Base-by-base conservation (phyloP, 768 basidiomycete genomes). In the Boletus huronensis region DNA sequence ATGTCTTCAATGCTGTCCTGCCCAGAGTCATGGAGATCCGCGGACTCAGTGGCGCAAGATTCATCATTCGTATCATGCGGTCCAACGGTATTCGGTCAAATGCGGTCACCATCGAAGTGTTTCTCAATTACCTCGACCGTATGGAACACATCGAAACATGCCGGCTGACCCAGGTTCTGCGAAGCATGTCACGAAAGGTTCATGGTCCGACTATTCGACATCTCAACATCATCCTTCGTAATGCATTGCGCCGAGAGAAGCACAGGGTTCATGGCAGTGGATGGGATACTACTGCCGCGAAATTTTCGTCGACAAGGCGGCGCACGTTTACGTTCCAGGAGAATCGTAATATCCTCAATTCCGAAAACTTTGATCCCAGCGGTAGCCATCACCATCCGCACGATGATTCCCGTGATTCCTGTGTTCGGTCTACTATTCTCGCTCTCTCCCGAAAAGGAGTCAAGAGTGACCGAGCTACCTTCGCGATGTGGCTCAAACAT, bases 1-100 rank as follows among this genome's bases (percentile, higher is more conserved):
- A 76, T 48, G 69, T 88, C 26, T 81, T 88, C 72, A 90, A 92
- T 64, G 75, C 82, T 19, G 69, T 87, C 19, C 70, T 90, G 13
- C 71, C 72, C 47, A 81, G 81, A 36, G 56, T 81, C 21, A 65
- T 88, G 51, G 66, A 63, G 23, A 69, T 71, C 38, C 74, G 74
- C 54, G 85, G 86, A 38, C 68, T 89, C 43, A 55, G 70, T 35
- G 77, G 74, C 34, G 75, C 81, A 50, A 74, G 69, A 19, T 58
- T 58, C 43, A 66, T 88, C 40, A 70, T 86, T 53, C 72, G 70
- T 28, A 72, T 85, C 47, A 88, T 92, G 87, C 73, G 69, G 35
- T 63, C 71, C 28, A 74, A 74, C 52, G 64, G 75, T 17, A 64
- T 92, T 48, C 64, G 63, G 34, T 83, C 83, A 25, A 79, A 87